A percentile compares a stretch with the other conserved stretches of the same genome.
These are phyloP conservation scores for Camptophora hylomeconis DNA, from an alignment of 2,329 filamentous ascomycete species.

Conservation along the genomic window DNA sequence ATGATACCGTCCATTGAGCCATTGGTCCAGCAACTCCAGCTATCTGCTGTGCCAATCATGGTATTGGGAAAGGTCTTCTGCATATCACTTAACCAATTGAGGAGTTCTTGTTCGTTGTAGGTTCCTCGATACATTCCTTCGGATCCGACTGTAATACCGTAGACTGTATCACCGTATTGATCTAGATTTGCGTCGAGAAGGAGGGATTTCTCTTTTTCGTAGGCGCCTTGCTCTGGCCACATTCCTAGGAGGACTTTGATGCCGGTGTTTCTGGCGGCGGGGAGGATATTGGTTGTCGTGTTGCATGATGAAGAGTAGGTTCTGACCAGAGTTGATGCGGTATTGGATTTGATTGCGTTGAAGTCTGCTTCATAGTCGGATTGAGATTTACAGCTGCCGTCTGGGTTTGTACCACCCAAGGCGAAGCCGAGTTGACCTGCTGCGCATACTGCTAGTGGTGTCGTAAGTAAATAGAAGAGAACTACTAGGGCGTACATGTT, in stretches of 20 bases:
- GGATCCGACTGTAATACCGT: conserved; percentile 58
- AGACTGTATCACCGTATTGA: conserved; percentile 45
- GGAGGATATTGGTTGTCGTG: conserved; percentile 48
- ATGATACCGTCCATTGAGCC: conserved; percentile 55
- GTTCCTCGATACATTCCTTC: conserved; percentile 58
- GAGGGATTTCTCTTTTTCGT: conserved; percentile 46
- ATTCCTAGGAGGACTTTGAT: conserved; percentile 59
- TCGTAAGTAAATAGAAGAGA: conserved; percentile 29
- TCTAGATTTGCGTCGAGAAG: conserved; percentile 31
- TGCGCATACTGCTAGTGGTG: conserved; percentile 37
- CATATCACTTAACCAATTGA: conserved; percentile 49
- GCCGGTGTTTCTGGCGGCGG: conserved; percentile 50
- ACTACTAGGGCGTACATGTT: too few species aligned
- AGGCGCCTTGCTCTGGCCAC: conserved; percentile 55
- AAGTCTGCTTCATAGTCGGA: conserved; percentile 55
- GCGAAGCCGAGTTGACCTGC: conserved; percentile 51
- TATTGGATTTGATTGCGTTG: conserved; percentile 39
- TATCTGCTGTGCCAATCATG: conserved; percentile 55
- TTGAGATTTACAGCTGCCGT: conserved; percentile 48
- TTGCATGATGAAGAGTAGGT: conserved; percentile 56
- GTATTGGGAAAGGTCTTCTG: conserved; percentile 41
- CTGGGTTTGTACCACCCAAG: conserved; percentile 50
- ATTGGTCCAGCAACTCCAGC: conserved; percentile 60
- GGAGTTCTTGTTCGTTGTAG: conserved; percentile 47
- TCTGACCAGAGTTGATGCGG: conserved; percentile 45